Evolutionary conservation across 345 rosid species (phyloP).

Genomic region (Citrus sp.): DNA sequence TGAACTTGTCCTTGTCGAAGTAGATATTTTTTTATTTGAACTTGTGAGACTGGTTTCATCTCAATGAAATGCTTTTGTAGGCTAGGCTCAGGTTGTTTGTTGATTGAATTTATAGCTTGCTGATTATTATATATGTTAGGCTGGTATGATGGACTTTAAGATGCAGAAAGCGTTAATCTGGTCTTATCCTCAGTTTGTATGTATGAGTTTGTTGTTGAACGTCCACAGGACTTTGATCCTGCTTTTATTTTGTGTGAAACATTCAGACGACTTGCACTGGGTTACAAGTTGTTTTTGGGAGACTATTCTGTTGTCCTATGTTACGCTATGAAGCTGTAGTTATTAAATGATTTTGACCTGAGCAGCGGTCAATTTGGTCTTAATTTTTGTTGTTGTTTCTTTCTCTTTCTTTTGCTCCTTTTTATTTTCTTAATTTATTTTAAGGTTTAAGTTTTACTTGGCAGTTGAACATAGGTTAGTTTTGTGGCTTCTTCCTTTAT

Average conservation of each 20-base stretch:
- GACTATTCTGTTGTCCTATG: not conserved
- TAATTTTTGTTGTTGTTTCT: not conserved
- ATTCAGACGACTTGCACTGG: not conserved
- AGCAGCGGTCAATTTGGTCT: not conserved
- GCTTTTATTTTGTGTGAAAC: not conserved
- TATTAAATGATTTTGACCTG: not conserved
- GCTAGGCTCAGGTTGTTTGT: not conserved
- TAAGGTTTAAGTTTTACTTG: slow-evolving; percentile 8
- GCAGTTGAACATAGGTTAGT: not conserved
- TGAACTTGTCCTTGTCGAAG: no score
- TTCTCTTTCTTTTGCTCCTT: not conserved
- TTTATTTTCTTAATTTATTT: not conserved
- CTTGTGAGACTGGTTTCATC: not conserved
- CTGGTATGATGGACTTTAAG: not conserved
- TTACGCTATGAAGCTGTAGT: not conserved
- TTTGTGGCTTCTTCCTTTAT: not conserved
- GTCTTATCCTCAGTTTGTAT: not conserved
- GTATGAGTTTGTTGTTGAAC: slow-evolving; percentile 1
- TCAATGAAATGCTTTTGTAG: not conserved
- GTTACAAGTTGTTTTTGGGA: not conserved
- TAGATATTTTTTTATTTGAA: not conserved
- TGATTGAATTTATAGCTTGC: not conserved
- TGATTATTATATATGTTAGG: not conserved
- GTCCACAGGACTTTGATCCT: not conserved
- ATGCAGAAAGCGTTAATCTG: not conserved